Evolutionary conservation across 495 filamentous ascomycete species (phyloP).

Genomic region (Cercophora sp.): DNA sequence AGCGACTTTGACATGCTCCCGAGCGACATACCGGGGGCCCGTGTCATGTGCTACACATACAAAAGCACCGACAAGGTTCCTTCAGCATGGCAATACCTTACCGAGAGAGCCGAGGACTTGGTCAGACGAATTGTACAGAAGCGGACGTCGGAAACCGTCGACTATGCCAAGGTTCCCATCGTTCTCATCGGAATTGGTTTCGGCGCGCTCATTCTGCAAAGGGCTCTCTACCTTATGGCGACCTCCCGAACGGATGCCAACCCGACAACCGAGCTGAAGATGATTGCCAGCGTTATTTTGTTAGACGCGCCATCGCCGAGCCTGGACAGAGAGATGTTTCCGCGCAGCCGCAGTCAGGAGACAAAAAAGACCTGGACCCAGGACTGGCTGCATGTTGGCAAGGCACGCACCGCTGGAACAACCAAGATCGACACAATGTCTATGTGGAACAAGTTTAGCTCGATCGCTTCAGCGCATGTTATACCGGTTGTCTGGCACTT

Average conservation of each 20-base stretch:
- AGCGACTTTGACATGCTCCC: slow-evolving; percentile 17
- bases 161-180: slow-evolving; percentile 13
- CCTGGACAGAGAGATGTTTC: slow-evolving; percentile 4
- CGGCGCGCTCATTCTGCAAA: slow-evolving; percentile 11
- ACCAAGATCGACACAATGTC: slow-evolving; percentile 12
- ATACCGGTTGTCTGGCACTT: slow-evolving; percentile 11
- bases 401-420: background rate
- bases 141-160: slow-evolving; percentile 7
- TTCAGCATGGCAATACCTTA: slow-evolving; percentile 10
- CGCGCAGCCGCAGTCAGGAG: slow-evolving; percentile 13
- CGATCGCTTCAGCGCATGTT: background rate
- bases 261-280: background rate
- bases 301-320: slow-evolving; percentile 12
- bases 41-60: slow-evolving; percentile 20
- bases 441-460: slow-evolving; percentile 10
- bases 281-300: slow-evolving; percentile 9
- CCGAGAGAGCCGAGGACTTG: slow-evolving; percentile 8
- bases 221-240: background rate
- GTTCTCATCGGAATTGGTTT: slow-evolving; percentile 13
- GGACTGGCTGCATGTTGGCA: slow-evolving; percentile 16
- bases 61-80: slow-evolving; percentile 9
- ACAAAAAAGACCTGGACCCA: slow-evolving; percentile 16
- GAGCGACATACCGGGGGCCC: slow-evolving; percentile 7
- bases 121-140: slow-evolving; percentile 3
- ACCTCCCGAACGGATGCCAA: background rate